phyloP scores from a whole-genome alignment of 176 grass and related monocot species.

The Luzula sylvatica region DNA sequence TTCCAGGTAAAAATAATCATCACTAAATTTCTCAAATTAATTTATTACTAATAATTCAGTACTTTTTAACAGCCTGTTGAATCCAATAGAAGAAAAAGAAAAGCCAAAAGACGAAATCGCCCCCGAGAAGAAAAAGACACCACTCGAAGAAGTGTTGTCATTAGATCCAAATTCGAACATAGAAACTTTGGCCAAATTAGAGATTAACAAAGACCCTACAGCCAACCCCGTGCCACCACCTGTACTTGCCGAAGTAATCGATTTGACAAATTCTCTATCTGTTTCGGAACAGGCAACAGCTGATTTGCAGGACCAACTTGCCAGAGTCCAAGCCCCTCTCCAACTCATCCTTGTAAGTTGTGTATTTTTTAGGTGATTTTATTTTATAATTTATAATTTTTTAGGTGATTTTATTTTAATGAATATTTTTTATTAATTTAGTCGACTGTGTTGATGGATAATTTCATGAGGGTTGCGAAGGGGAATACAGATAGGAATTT shows the following conservation, averaged over 20 bases:
- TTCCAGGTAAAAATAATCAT: slow-evolving; percentile 23
- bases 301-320: slow-evolving; percentile 32
- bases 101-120: slow-evolving; percentile 20
- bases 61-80: slow-evolving; percentile 19
- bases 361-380: neutral
- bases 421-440: too few relatives aligned
- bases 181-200: slow-evolving; percentile 30
- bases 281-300: slow-evolving; percentile 12
- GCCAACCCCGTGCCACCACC: slow-evolving; percentile 40
- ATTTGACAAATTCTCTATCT: slow-evolving; percentile 20
- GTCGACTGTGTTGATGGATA: slow-evolving; percentile 47
- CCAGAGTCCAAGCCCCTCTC: slow-evolving; percentile 31
- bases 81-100: slow-evolving; percentile 26
- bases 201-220: slow-evolving; percentile 36
- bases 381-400: slow-evolving; percentile 1
- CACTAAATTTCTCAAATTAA: neutral
- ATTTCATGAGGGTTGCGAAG: slow-evolving; percentile 44
- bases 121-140: slow-evolving; percentile 26
- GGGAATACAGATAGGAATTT: slow-evolving; percentile 42
- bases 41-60: neutral
- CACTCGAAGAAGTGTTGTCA: slow-evolving; percentile 40
- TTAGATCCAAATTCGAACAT: slow-evolving; percentile 15
- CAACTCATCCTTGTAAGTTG: slow-evolving; percentile 38
- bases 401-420: slow-evolving; percentile 7
- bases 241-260: slow-evolving; percentile 36